These are phyloP conservation scores for Raphanus sativus DNA, from an alignment of 345 rosid species.

Conservation along the genomic window DNA sequence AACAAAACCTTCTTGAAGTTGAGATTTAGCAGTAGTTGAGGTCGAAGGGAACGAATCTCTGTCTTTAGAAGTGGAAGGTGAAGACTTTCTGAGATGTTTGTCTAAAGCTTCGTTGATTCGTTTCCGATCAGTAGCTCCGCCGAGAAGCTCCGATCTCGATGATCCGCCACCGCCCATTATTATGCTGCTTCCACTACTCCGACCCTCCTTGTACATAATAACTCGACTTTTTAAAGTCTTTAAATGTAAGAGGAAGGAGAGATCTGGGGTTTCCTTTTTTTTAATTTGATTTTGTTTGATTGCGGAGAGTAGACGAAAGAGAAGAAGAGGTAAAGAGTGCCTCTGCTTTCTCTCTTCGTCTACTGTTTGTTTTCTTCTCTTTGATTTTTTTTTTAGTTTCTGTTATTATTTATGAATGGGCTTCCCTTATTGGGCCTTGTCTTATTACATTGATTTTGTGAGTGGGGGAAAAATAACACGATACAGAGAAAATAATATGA, in stretches of 20 bases:
- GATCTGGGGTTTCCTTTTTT: constrained; percentile 36
- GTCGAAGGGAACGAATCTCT: constrained; percentile 73
- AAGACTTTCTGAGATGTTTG: constrained; percentile 84
- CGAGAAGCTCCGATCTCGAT: constrained; percentile 77
- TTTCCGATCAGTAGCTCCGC: constrained; percentile 72
- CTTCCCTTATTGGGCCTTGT: constrained; percentile 23
- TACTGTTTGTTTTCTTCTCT: constrained; percentile 20
- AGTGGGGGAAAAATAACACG: neutral
- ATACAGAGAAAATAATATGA: neutral
- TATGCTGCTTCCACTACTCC: constrained; percentile 63
- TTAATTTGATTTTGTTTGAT: neutral
- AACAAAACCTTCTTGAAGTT: constrained; percentile 49
- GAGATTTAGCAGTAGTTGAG: constrained; percentile 69
- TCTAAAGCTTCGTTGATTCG: constrained; percentile 89
- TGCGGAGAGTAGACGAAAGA: constrained; percentile 27
- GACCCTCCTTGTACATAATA: constrained; percentile 64
- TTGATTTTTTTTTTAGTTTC: neutral
- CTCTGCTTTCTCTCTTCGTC: constrained; percentile 26
- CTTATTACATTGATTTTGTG: neutral
- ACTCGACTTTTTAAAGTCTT: neutral
- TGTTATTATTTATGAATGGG: constrained; percentile 8
- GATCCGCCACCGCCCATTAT: constrained; percentile 66
- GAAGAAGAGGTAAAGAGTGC: constrained; percentile 32
- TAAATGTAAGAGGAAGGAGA: constrained; percentile 23
- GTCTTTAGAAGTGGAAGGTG: constrained; percentile 72